Base-by-base conservation (phyloP, 1,284 basidiomycete species). In the Ganoderma leucocontextum region DNA sequence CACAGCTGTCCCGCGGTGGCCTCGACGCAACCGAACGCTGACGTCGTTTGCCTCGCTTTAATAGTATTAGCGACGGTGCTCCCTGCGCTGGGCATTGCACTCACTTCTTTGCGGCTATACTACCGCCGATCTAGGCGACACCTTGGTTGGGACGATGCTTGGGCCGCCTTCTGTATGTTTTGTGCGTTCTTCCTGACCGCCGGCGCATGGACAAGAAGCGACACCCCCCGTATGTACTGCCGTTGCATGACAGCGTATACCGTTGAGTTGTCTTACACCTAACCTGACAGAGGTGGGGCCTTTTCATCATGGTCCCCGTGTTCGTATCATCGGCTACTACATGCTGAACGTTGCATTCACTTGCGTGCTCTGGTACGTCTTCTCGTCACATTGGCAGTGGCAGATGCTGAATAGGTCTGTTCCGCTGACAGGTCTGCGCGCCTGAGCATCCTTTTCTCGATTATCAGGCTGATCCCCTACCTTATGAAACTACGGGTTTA, bases 141-240 rank as follows among this genome's bases (percentile, higher is more conserved):
- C 42, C 65, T 80, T 15, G 77, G 77, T 44, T 75, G 66, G 67
- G 78, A 80, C 62, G 78, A 80, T 66, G 78, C 75, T 2, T 80
- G 77, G 74, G 76, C 75, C 10, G 71, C 74, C 5, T 66, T 77
- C 35, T 66, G 73, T 7, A 61, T 78, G 25, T n/a, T 74, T 4
- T 71, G 71, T 29, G 67, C 69, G 35, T 62, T 75, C 47, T 70
- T 77, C 62, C 52, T 77, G 60, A 64, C 73, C 42, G 73, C 75
- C 6, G 74, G 74, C 6, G 74, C 74, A n/a, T 80, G 76, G 76
- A 71, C 78, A 36, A 60, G 74, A 42, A 74, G 75, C 33, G 75
- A 76, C 60, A 71, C 68, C 41, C 73, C 77, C 9, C 70, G 72
- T 74, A 38, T 29, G 62, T 63, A 33, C 35, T 29, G 2, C 1